Evolutionary conservation across 1,284 basidiomycete species (phyloP).

Genomic region (Malassezia japonica): DNA sequence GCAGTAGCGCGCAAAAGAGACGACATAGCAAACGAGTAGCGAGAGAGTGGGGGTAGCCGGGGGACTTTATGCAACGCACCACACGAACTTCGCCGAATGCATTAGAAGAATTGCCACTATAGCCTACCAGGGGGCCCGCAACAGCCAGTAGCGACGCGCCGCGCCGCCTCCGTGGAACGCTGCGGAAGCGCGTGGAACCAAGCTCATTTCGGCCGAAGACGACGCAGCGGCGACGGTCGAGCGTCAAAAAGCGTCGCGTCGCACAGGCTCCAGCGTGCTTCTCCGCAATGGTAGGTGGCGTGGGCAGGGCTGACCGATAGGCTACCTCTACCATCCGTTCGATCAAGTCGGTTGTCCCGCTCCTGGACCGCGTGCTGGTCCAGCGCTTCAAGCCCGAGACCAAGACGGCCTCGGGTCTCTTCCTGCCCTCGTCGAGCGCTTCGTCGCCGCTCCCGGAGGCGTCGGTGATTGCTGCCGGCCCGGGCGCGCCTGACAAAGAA

Average conservation of each 20-base stretch:
- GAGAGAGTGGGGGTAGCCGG: neutral
- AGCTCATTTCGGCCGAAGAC: conserved; percentile 8
- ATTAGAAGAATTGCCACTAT: conserved; percentile 9
- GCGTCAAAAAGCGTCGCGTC: conserved; percentile 3
- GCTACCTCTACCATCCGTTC: conserved; percentile 51
- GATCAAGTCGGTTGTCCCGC: conserved; percentile 81
- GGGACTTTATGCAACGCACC: neutral
- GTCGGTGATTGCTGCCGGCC: conserved; percentile 88
- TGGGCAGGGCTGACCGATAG: conserved; percentile 3
- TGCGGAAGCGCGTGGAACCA: conserved; percentile 7
- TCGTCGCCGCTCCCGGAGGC: conserved; percentile 81
- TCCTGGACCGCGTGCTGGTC: conserved; percentile 91
- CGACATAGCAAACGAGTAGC: conserved; percentile 16
- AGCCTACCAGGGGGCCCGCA: neutral
- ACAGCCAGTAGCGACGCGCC: neutral
- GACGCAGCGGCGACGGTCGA: neutral
- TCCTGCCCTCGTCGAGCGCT: conserved; percentile 80
- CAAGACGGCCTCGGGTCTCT: conserved; percentile 60
- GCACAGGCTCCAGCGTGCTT: neutral
- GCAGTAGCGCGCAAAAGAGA: conserved; percentile 33
- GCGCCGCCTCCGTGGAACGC: neutral
- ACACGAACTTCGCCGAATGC: conserved; percentile 6
- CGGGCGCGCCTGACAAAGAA: conserved; percentile 76
- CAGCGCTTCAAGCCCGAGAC: conserved; percentile 82
- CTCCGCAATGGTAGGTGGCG: conserved; percentile 9